phyloP scores from a whole-genome alignment of 1,284 basidiomycete genomes.

The Apiotrichum gracile region DNA sequence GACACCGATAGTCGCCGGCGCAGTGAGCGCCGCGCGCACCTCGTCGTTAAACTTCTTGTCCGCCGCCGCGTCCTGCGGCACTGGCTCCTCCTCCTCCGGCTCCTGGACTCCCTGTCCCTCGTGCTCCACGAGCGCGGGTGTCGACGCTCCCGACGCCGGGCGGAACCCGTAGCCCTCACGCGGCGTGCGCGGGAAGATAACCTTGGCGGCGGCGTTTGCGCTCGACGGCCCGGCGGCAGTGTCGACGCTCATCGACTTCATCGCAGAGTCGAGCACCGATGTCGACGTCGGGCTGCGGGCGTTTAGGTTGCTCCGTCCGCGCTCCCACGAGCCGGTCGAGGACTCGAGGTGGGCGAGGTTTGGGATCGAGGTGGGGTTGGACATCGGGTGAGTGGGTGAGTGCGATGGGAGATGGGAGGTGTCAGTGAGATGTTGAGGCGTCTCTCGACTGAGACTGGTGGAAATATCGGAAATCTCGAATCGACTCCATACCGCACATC shows the following conservation, averaged over 20 bases:
- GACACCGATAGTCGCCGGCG: neutral
- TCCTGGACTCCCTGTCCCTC: neutral
- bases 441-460: too few species aligned
- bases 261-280: conserved; percentile 19
- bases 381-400: neutral
- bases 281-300: conserved; percentile 34
- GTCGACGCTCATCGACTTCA: conserved; percentile 1
- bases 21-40: conserved; percentile 11
- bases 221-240: neutral
- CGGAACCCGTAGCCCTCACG: conserved; percentile 78
- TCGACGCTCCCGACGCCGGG: conserved; percentile 59
- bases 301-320: conserved; percentile 31
- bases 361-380: conserved; percentile 19
- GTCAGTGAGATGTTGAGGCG: neutral
- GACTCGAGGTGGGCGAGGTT: conserved; percentile 40
- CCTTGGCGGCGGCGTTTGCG: neutral
- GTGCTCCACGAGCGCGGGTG: conserved; percentile 42
- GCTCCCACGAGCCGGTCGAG: conserved; percentile 44
- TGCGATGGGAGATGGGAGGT: neutral
- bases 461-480: too few species aligned
- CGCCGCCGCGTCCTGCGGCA: conserved; percentile 3
- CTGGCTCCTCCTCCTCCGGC: conserved; percentile 1
- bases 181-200: conserved; percentile 20
- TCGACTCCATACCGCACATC: too few species aligned
- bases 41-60: conserved; percentile 16